phyloP scores from a whole-genome alignment of 352 stramenopile genomes.

The Globisporangium cederbergense region DNA sequence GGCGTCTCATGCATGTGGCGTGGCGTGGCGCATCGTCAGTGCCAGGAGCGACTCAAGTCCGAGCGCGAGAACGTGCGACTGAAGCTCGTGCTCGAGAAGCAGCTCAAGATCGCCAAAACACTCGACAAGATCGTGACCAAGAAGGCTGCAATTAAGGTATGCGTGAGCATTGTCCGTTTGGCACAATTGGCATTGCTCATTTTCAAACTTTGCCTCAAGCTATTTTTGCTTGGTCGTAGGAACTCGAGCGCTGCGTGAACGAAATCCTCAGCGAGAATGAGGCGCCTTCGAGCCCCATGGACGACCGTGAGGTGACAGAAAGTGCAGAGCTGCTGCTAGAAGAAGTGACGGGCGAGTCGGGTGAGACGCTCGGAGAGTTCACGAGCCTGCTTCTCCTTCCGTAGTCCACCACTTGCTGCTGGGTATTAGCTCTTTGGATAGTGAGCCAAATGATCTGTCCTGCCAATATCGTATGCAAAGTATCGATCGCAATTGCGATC shows the following conservation, averaged over 20 bases:
- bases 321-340: background rate
- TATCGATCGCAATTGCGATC: background rate
- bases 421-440: too few species aligned
- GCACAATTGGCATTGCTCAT: background rate
- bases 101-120: conserved; percentile 44
- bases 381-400: too few species aligned
- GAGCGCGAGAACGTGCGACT: conserved; percentile 49
- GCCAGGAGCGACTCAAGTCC: conserved; percentile 33
- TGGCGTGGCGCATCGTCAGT: conserved; percentile 15
- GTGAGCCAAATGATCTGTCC: background rate
- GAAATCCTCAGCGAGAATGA: background rate
- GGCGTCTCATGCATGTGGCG: conserved; percentile 11
- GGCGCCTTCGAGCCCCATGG: background rate
- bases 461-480: background rate
- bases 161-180: background rate
- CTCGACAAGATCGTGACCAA: conserved; percentile 20
- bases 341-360: too few species aligned
- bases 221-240: background rate
- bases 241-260: background rate
- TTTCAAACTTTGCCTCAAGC: too few species aligned
- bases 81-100: conserved; percentile 34
- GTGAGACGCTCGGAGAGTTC: too few species aligned
- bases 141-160: background rate
- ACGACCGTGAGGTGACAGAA: background rate
- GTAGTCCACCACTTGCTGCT: too few species aligned